Base-by-base conservation (phyloP, 1,284 basidiomycete genomes). In the Gomphus sp. region DNA sequence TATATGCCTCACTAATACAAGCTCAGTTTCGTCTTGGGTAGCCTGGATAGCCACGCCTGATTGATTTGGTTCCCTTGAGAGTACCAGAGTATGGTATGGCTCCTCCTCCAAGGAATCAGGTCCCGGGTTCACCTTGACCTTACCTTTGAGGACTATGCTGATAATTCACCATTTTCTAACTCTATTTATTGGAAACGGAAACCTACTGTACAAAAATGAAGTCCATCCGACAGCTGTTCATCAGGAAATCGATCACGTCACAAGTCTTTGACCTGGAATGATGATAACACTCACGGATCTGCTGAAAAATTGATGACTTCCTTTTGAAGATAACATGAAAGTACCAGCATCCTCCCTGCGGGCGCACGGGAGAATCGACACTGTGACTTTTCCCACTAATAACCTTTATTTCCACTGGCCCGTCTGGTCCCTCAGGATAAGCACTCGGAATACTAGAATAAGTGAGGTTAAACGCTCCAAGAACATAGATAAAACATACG, bases 331-430 rank as follows among this genome's bases (percentile, higher is more conserved):
- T 82, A 61, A 90, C 74, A 69, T 97, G 93, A 74, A 96, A 86
- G 72, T 87, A 98, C 89, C 92, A 94, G 71, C 93, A 95, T 2
- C 93, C 93, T 14, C 93, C 94, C 4, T 95, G 81, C 0, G 92
- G 89, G 56, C 88, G 77, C 33, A 98, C 93, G 18, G 93, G 93
- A 2, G 91, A 94, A 68, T 88, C 84, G 10, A 89, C 79, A 9
- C 91, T 93, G 64, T 93, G 82, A 61, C 89, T 91, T 69, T 87
- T 86, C 12, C 96, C 96, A 61, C 89, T 91, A 64, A 98, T 90
- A 45, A 98, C 87, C 65, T 85, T 91, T 67, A 98, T 78, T 62
- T 79, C 80, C 36, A 89, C 79, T 12, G 80, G 75, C 4, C 91
- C 91, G 39, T 89, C 80, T 3, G 75, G 73, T 31, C 91, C 88